Evolutionary conservation across 169 alveolate genomes (phyloP).

Genomic region (Eimeria zaria): DNA sequence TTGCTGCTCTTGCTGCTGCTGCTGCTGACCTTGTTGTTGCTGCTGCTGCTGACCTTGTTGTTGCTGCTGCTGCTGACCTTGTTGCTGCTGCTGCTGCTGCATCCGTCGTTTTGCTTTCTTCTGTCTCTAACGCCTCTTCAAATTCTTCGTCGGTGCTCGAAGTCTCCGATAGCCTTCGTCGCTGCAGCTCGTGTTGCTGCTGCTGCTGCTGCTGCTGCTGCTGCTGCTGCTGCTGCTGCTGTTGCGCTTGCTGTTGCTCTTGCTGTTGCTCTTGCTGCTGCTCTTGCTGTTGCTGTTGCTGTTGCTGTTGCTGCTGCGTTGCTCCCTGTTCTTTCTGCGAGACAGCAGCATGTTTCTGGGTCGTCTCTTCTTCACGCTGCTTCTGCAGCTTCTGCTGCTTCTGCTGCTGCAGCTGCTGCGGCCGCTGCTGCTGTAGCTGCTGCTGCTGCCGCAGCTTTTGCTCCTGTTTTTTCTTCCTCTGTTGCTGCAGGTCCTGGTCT

Average conservation of each 20-base stretch:
- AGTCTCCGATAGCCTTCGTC: too few species aligned
- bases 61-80: neutral
- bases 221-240: neutral
- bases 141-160: too few species aligned
- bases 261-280: neutral
- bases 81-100: too few species aligned
- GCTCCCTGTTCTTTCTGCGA: too few species aligned
- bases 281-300: neutral
- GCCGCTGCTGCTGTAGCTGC: neutral
- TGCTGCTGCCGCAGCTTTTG: neutral
- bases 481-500: neutral
- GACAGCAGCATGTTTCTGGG: neutral
- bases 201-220: neutral
- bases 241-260: neutral
- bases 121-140: too few species aligned
- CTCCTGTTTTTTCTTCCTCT: neutral
- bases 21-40: neutral
- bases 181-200: neutral
- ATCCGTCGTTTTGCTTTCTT: too few species aligned
- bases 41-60: neutral
- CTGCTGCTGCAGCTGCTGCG: slow-evolving; percentile 29
- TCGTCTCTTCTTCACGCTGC: neutral
- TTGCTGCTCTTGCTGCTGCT: neutral
- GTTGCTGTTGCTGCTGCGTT: neutral
- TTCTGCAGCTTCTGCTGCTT: neutral